Evolutionary conservation across 805 yeast species (phyloP), one percentile per base, ranked within the genome.

Genomic region (Debaryomyces prosopidis): DNA sequence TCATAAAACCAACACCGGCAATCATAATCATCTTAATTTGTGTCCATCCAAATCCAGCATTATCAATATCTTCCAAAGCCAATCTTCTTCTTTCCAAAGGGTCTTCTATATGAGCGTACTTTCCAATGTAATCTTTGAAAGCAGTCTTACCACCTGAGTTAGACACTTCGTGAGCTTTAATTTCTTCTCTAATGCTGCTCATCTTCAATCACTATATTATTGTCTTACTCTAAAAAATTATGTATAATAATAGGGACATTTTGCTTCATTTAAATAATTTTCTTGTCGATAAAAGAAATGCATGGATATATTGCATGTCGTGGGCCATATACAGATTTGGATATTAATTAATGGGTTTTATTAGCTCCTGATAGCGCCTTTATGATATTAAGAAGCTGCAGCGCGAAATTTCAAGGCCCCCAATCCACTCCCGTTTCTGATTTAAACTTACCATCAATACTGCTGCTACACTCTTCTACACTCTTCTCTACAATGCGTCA

Each of bases 1-100:
- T 89, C 69, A 90, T 67, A 81, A 89, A 89, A 65, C 97, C 97
- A 53, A 89, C 94, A 76, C 97, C 73, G 69, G 96, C 96, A 63
- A 88, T 89, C 67, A 80, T 63, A 58, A 88, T 86, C 75, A 89
- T 87, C 69, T 89, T 81, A 43, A 87, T 68, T 59, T 87, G 94
- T 60, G 87, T 84, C 94, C 90, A 84, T 47, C 91, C 88, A 55
- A 87, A 87, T 0, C 75, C 67, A 44, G 89, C 87, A 54, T 84
- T 82, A 68, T 87, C 96, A 52, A 87, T 87, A 62, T 86, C 87
- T 65, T 86, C 89, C 62, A 87, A 73, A 36, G 95, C 95, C 60
- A 87, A 71, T 75, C 91, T 80, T 78, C 92, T 82, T 79, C 96
- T 84, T 68, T 87, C 94, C 54, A 87, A 69, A 4, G 96, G 96